A percentile compares a stretch with the other conserved stretches of the same genome.
These are phyloP conservation scores for Parietichytrium sp. DNA, from an alignment of 108 stramenopile genomes.

Conservation along the genomic window DNA sequence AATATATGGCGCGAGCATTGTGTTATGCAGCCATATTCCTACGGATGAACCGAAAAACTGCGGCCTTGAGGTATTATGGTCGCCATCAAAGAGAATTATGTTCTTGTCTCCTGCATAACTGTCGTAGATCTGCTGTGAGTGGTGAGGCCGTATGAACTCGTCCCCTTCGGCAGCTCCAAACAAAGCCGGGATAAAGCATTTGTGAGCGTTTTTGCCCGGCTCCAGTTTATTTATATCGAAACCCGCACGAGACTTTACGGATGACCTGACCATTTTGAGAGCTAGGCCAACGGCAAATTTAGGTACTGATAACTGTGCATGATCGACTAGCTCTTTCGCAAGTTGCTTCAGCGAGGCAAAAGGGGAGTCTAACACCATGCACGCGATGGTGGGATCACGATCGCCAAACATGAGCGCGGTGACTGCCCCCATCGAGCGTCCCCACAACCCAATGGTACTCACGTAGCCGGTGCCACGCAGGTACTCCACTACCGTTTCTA, in stretches of 20 bases:
- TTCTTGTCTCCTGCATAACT: conserved; percentile 66
- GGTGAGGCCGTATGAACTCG: conserved; percentile 57
- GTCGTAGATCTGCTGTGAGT: conserved; percentile 47
- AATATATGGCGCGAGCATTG: conserved; percentile 6
- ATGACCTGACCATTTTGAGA: conserved; percentile 11
- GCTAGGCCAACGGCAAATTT: not conserved
- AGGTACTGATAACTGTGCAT: not conserved
- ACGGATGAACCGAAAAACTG: conserved; percentile 51
- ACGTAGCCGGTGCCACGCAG: conserved; percentile 84
- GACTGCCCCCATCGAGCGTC: conserved; percentile 96
- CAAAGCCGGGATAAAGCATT: conserved; percentile 60
- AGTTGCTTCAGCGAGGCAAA: conserved; percentile 87
- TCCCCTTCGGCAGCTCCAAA: conserved; percentile 55
- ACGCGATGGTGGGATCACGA: conserved; percentile 85
- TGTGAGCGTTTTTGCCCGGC: conserved; percentile 44
- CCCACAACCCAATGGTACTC: conserved; percentile 93
- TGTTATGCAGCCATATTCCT: conserved; percentile 54
- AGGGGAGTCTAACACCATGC: conserved; percentile 93
- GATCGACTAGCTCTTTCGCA: conserved; percentile 50
- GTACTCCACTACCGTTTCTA: conserved; percentile 82
- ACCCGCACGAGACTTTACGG: conserved; percentile 27
- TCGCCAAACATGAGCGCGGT: conserved; percentile 95
- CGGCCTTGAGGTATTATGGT: conserved; percentile 59
- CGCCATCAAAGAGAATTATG: conserved; percentile 57
- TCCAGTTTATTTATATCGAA: conserved; percentile 44